Evolutionary conservation across 2,329 filamentous ascomycete species (phyloP).

Genomic region (Penicillium sp.): DNA sequence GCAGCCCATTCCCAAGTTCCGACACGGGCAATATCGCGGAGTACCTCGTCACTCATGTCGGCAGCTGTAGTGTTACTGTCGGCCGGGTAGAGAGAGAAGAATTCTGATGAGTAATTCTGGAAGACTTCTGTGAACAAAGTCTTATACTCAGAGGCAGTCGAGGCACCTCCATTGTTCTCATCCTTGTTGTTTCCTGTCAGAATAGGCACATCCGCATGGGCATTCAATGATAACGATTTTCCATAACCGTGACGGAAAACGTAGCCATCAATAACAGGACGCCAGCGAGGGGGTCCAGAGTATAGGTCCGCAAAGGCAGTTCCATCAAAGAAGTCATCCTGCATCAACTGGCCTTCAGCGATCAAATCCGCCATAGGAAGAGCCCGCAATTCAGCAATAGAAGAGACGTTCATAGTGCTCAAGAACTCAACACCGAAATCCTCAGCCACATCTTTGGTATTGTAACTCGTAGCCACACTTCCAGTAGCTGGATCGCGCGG

Average conservation of each 20-base stretch:
- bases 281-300: too few species aligned
- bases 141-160: too few species aligned
- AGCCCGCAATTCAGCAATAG: conserved; percentile 21
- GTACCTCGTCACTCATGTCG: conserved; percentile 22
- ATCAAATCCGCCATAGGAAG: conserved; percentile 40
- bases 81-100: conserved; percentile 22
- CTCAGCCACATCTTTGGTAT: conserved; percentile 23
- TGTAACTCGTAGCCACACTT: conserved; percentile 23
- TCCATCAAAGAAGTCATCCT: conserved; percentile 9
- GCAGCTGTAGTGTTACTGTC: conserved; percentile 17
- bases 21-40: conserved; percentile 23
- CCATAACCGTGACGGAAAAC: too few species aligned
- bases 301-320: conserved; percentile 14
- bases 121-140: conserved; percentile 19
- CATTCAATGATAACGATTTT: too few species aligned
- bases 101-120: neutral
- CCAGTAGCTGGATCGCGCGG: conserved; percentile 30
- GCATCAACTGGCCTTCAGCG: neutral
- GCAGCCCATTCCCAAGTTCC: conserved; percentile 27
- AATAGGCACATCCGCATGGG: too few species aligned
- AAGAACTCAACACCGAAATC: conserved; percentile 36
- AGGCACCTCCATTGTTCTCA: too few species aligned
- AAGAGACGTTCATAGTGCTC: conserved; percentile 38
- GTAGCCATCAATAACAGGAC: too few species aligned
- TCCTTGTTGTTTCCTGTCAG: too few species aligned